Conservation (phyloP, 495 filamentous ascomycete genomes). For the Viridothelium virens region DNA sequence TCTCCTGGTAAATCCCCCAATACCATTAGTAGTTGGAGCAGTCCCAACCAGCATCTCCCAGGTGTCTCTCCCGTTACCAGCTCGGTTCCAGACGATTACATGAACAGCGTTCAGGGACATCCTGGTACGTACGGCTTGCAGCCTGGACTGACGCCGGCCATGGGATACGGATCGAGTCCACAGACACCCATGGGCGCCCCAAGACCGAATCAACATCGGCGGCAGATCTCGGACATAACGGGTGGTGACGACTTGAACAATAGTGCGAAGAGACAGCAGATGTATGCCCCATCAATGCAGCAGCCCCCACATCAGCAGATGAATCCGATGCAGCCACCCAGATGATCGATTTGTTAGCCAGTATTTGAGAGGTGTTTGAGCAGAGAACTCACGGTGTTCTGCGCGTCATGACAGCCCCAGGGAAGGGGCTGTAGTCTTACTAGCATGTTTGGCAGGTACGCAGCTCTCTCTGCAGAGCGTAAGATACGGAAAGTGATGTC, state of each 20-base stretch:
- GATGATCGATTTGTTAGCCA: neutral
- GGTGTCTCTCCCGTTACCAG: constrained; percentile 35
- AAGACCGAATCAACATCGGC: constrained; percentile 42
- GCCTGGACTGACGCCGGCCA: constrained; percentile 19
- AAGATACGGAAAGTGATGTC: neutral
- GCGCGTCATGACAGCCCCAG: neutral
- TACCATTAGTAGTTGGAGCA: constrained; percentile 46
- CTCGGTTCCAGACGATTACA: constrained; percentile 36
- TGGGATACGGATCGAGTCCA: neutral
- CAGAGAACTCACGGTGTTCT: neutral
- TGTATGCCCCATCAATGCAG: constrained; percentile 48
- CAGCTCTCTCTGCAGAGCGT: too few relatives aligned
- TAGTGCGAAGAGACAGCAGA: constrained; percentile 55
- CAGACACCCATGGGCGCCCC: constrained; percentile 40
- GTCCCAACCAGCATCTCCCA: constrained; percentile 34
- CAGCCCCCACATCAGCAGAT: constrained; percentile 42
- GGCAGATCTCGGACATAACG: constrained; percentile 61
- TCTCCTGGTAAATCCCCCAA: constrained; percentile 57
- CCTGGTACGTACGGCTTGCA: constrained; percentile 44
- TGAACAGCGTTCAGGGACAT: constrained; percentile 27
- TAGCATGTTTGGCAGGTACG: too few relatives aligned
- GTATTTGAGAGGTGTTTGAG: neutral
- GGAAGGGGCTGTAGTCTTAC: too few relatives aligned
- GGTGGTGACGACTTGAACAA: constrained; percentile 48
- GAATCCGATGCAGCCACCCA: constrained; percentile 37